Base-by-base conservation (phyloP, 1,139 yeast species). In the Suhomyces taliae region DNA sequence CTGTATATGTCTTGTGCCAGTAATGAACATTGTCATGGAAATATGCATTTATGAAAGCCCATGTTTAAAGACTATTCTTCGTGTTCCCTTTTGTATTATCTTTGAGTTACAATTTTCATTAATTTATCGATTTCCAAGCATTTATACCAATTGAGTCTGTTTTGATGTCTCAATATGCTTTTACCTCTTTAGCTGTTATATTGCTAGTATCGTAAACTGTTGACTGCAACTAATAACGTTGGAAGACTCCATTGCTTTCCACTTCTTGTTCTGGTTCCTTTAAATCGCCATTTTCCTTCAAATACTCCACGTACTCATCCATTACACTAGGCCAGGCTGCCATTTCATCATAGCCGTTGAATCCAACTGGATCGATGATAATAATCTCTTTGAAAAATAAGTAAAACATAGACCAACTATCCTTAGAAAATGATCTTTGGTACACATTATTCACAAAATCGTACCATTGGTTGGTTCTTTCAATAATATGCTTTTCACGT, bases 281-380 rank as follows among this genome's bases (percentile, higher is more conserved):
- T 33, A 11, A 53, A 19, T 55, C 58, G 37, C 32, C 32, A 4
- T 60, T 59, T 34, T 72, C 79, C 26, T 66, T 67, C 50, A 81
- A 62, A 60, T 76, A 76, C 55, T 87, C 96, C 27, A 89, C 85
- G 62, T 80, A 93, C 51, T 85, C 91, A 61, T 91, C 99, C 55
- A 91, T 81, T 12, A 88, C 73, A 48, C 89, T 82, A 7, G 98
- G 99, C 98, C 98, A 91, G 0, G 97, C 87, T 39, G 87, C 90
- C 62, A 79, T 75, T 54, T 86, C 95, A 57, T 87, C 91, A 64
- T 90, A 90, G 4, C 66, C 70, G 9, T 66, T 62, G 14, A 87
- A 69, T 3, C 48, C 45, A 1, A 64, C 60, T 0, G 87, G 82
- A 54, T 85, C 87, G 1, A 63, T 53, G 2, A 72, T 64, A 3